phyloP scores from a whole-genome alignment of 2,329 filamentous ascomycete species.

The Epichloe baconii region DNA sequence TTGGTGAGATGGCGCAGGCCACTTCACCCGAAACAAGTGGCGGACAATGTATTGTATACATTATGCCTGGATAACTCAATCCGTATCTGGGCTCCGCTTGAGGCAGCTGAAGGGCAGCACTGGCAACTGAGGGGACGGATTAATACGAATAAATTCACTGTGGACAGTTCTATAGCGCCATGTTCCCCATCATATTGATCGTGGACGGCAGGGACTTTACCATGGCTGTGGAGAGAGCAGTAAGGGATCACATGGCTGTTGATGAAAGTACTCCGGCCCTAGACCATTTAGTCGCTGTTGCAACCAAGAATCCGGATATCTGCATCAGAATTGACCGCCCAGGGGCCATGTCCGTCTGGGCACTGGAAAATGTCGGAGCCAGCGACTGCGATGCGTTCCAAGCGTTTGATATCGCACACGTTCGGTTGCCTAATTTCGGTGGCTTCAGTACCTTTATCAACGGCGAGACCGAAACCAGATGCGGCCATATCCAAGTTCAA shows the following conservation, averaged over 20 bases:
- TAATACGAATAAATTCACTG: slow-evolving; percentile 60
- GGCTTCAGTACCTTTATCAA: slow-evolving; percentile 25
- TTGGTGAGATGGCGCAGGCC: slow-evolving; percentile 76
- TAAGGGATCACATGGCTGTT: slow-evolving; percentile 44
- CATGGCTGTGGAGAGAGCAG: slow-evolving; percentile 61
- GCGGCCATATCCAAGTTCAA: slow-evolving; percentile 51
- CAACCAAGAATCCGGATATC: slow-evolving; percentile 75
- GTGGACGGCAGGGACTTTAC: slow-evolving; percentile 72
- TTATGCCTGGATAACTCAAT: slow-evolving; percentile 70
- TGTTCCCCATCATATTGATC: slow-evolving; percentile 48
- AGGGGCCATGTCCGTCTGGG: slow-evolving; percentile 85
- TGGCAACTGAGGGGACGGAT: slow-evolving; percentile 72
- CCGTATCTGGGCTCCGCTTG: slow-evolving; percentile 70
- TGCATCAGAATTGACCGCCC: slow-evolving; percentile 74
- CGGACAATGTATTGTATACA: slow-evolving; percentile 83
- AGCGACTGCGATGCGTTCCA: slow-evolving; percentile 51
- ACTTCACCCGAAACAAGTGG: slow-evolving; percentile 60
- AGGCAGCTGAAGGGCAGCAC: slow-evolving; percentile 56
- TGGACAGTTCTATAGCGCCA: slow-evolving; percentile 19
- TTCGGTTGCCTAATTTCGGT: slow-evolving; percentile 44
- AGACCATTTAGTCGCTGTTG: slow-evolving; percentile 74
- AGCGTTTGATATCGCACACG: slow-evolving; percentile 77
- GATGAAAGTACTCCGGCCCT: slow-evolving; percentile 53
- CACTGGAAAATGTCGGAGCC: slow-evolving; percentile 71
- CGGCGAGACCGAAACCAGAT: slow-evolving; percentile 5